phyloP scores from a whole-genome alignment of 805 yeast species.

The Nakazawaea anatomiae region DNA sequence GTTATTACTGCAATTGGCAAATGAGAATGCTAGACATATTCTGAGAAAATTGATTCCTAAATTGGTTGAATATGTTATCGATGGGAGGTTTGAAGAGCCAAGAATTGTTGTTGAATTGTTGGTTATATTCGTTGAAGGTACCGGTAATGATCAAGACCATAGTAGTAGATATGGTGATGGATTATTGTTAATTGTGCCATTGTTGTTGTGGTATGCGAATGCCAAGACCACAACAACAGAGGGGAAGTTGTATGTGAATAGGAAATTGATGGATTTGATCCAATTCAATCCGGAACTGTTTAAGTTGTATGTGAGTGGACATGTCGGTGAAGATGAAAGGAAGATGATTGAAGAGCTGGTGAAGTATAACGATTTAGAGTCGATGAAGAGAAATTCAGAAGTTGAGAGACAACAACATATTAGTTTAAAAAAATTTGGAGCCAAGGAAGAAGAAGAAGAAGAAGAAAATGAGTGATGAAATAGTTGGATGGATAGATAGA shows the following conservation, averaged over 20 bases:
- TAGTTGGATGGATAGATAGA: not conserved
- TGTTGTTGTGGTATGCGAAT: constrained; percentile 25
- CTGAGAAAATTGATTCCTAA: constrained; percentile 41
- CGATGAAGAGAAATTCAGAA: constrained; percentile 12
- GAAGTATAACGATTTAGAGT: constrained; percentile 21
- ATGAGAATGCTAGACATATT: constrained; percentile 27
- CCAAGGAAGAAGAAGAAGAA: not conserved
- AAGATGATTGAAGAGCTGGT: constrained; percentile 36
- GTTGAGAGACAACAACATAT: constrained; percentile 32
- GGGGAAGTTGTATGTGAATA: constrained; percentile 34
- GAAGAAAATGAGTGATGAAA: too few species aligned
- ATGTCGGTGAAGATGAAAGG: constrained; percentile 35
- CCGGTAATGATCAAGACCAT: constrained; percentile 16
- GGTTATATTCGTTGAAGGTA: constrained; percentile 34
- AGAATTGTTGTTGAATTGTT: constrained; percentile 44
- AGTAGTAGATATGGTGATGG: constrained; percentile 18
- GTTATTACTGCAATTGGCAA: constrained; percentile 28
- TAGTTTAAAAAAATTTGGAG: constrained; percentile 43
- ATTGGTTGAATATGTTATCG: constrained; percentile 28
- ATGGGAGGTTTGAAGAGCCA: constrained; percentile 23
- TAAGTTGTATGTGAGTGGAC: constrained; percentile 37
- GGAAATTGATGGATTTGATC: constrained; percentile 42
- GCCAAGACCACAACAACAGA: not conserved
- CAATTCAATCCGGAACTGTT: constrained; percentile 38
- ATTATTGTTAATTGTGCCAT: constrained; percentile 24